phyloP scores from a whole-genome alignment of 352 stramenopile genomes.

The Thalassiosira livingstoniorum region DNA sequence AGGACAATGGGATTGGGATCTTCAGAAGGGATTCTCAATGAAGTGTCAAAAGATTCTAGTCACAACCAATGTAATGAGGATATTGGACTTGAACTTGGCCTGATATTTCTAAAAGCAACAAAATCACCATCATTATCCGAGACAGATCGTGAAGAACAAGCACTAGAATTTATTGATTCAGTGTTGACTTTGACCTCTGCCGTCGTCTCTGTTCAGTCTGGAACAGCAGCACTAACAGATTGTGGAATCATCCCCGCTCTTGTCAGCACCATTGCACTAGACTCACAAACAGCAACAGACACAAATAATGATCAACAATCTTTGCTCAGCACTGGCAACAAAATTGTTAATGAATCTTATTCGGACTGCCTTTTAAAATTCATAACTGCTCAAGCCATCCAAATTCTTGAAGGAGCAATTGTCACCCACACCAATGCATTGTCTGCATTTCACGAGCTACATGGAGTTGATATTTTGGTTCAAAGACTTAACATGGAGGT shows the following conservation, averaged over 20 bases:
- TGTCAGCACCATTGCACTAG: slow-evolving; percentile 72
- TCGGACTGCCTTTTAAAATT: slow-evolving; percentile 72
- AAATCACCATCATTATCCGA: slow-evolving; percentile 54
- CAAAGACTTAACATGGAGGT: slow-evolving; percentile 75
- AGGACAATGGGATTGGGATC: neutral
- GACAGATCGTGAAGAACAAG: slow-evolving; percentile 64
- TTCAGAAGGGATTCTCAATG: slow-evolving; percentile 3
- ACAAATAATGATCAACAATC: neutral
- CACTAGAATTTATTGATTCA: slow-evolving; percentile 83
- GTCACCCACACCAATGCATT: slow-evolving; percentile 81
- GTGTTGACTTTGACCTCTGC: slow-evolving; percentile 81
- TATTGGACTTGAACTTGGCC: slow-evolving; percentile 75
- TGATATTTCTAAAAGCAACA: slow-evolving; percentile 80
- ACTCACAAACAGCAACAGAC: slow-evolving; percentile 36
- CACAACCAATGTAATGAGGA: slow-evolving; percentile 13
- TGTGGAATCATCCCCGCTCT: slow-evolving; percentile 86
- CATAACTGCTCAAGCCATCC: slow-evolving; percentile 81
- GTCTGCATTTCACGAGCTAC: slow-evolving; percentile 83
- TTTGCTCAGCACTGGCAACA: neutral
- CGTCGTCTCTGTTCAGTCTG: slow-evolving; percentile 76
- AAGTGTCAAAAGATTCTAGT: slow-evolving; percentile 17
- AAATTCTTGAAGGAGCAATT: slow-evolving; percentile 85
- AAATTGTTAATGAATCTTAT: slow-evolving; percentile 36
- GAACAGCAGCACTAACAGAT: slow-evolving; percentile 80
- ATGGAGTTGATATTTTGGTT: slow-evolving; percentile 82